Conservation (phyloP, 352 stramenopile genomes). For the Phytophthora megakarya region DNA sequence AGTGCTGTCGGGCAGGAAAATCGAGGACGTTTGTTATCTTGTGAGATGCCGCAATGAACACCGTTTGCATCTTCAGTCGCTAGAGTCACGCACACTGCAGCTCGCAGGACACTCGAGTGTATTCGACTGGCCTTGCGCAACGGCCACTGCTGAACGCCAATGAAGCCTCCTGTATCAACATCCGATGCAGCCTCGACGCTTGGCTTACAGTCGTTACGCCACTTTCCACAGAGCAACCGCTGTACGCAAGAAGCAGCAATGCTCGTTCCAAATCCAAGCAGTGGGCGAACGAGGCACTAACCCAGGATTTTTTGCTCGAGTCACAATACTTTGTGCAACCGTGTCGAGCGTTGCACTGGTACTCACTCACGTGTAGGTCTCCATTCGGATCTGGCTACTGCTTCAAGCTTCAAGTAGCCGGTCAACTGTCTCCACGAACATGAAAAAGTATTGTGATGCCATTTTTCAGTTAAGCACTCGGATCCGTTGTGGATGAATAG, state of each 20-base stretch:
- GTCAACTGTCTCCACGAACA: constrained; percentile 8
- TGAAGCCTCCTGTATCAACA: constrained; percentile 2
- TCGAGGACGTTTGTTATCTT: constrained; percentile 16
- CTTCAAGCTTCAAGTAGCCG: constrained; percentile 12
- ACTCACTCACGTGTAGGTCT: constrained; percentile 6
- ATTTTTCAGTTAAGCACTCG: constrained; percentile 14
- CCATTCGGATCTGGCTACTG: constrained; percentile 4
- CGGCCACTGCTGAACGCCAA: constrained; percentile 32
- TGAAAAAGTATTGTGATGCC: constrained; percentile 21
- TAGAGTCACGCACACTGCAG: constrained; percentile 20
- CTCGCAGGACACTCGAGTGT: constrained; percentile 1
- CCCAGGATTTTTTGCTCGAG: background rate
- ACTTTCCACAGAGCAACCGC: constrained; percentile 25
- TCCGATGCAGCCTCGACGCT: constrained; percentile 31
- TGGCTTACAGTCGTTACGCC: constrained; percentile 30
- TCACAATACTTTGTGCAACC: background rate
- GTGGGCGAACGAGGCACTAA: background rate
- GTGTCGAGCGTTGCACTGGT: background rate
- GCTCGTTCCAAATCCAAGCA: constrained; percentile 20
- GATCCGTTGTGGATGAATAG: constrained; percentile 4
- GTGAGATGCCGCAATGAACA: constrained; percentile 26
- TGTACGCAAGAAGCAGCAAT: constrained; percentile 21
- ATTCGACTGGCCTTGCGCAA: constrained; percentile 29
- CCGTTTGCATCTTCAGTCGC: constrained; percentile 10
- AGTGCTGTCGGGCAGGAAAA: constrained; percentile 14